These are phyloP conservation scores for Aspergillus unguis DNA, from an alignment of 2,329 filamentous ascomycete species.

Conservation along the genomic window DNA sequence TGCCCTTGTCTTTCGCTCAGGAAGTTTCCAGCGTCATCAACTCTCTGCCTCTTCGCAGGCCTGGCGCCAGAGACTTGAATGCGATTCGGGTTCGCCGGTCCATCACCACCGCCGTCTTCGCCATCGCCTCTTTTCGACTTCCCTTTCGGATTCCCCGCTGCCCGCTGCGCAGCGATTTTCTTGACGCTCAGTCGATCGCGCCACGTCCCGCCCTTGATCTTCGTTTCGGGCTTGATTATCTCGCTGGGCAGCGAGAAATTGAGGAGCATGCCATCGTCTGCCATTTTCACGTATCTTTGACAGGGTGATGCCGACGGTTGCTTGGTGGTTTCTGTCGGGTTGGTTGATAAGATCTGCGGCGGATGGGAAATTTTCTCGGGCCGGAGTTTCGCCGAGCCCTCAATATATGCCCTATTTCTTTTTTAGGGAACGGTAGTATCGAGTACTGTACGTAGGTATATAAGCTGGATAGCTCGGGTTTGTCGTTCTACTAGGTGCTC, in stretches of 20 bases:
- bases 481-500: too few species aligned
- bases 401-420: constrained; percentile 31
- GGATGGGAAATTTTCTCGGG: constrained; percentile 34
- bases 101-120: constrained; percentile 12
- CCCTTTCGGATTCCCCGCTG: constrained; percentile 33
- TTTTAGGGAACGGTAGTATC: constrained; percentile 9
- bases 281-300: constrained; percentile 55
- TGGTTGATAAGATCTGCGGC: background rate
- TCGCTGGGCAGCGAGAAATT: constrained; percentile 79
- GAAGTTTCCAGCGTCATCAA: constrained; percentile 33
- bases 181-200: constrained; percentile 80
- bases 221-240: constrained; percentile 58
- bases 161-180: constrained; percentile 59
- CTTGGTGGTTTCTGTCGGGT: background rate
- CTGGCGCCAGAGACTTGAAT: constrained; percentile 30
- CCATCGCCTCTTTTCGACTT: constrained; percentile 10
- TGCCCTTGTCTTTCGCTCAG: background rate
- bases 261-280: constrained; percentile 89
- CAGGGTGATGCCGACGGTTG: background rate
- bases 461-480: background rate
- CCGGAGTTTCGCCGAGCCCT: constrained; percentile 28
- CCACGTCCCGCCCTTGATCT: constrained; percentile 89
- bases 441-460: too few species aligned
- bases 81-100: constrained; percentile 32
- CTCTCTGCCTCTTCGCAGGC: constrained; percentile 42